Evolutionary conservation across 2,329 filamentous ascomycete species (phyloP).

Genomic region (Penicillium sp.): DNA sequence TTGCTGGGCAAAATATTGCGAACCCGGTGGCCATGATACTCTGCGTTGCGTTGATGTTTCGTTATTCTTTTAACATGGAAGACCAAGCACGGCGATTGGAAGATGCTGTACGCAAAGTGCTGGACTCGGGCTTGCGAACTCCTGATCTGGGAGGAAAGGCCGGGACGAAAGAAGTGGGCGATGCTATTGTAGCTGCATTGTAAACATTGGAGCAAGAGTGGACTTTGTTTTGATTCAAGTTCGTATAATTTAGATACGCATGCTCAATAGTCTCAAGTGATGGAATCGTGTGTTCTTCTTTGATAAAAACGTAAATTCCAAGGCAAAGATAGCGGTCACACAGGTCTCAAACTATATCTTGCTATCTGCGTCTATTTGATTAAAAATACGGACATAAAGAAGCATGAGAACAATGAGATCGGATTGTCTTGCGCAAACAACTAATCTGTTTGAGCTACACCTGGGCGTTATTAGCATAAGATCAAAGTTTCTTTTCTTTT

Average conservation of each 20-base stretch:
- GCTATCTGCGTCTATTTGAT: neutral
- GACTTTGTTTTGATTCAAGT: too few species aligned
- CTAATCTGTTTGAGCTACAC: neutral
- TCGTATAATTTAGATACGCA: neutral
- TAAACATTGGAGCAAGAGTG: constrained; percentile 26
- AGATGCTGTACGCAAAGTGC: constrained; percentile 71
- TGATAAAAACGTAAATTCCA: too few species aligned
- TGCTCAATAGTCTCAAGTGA: neutral
- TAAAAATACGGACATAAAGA: neutral
- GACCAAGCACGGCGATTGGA: constrained; percentile 75
- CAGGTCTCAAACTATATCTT: too few species aligned
- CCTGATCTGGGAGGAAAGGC: constrained; percentile 76
- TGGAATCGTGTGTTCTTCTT: neutral
- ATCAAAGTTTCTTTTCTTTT: neutral
- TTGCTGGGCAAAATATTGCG: constrained; percentile 81
- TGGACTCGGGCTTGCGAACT: constrained; percentile 75
- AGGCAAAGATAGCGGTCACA: too few species aligned
- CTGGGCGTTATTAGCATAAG: neutral
- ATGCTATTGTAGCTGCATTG: constrained; percentile 72
- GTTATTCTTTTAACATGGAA: constrained; percentile 79
- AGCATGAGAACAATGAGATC: neutral
- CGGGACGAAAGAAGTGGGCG: constrained; percentile 71
- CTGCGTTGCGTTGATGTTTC: constrained; percentile 89
- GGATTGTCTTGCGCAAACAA: neutral
- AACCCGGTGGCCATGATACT: constrained; percentile 88